Evolutionary conservation across 495 filamentous ascomycete genomes (phyloP).

Genomic region (Bryoglossum gracile): DNA sequence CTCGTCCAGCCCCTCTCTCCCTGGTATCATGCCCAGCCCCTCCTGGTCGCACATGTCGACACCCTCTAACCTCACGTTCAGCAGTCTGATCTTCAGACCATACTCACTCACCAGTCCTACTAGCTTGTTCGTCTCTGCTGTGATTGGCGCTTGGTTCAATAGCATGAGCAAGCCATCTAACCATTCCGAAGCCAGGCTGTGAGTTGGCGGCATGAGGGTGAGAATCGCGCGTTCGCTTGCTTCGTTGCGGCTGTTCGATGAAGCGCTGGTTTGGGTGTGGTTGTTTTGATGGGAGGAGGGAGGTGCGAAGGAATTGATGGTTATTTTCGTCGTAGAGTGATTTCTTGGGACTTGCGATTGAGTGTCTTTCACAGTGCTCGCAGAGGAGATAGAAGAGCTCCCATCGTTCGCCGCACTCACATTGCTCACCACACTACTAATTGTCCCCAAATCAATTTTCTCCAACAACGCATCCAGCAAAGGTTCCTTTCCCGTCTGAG

Average conservation of each 20-base stretch:
- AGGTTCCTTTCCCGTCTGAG: slow-evolving; percentile 55
- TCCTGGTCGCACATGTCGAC: slow-evolving; percentile 18
- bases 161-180: slow-evolving; percentile 93
- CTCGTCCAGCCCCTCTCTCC: slow-evolving; percentile 55
- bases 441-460: slow-evolving; percentile 82
- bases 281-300: slow-evolving; percentile 16
- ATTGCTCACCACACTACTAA: slow-evolving; percentile 91
- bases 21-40: slow-evolving; percentile 44
- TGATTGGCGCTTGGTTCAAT: slow-evolving; percentile 90
- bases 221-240: slow-evolving; percentile 52
- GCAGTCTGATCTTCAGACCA: slow-evolving; percentile 82
- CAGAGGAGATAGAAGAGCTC: slow-evolving; percentile 29
- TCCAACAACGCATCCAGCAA: slow-evolving; percentile 66
- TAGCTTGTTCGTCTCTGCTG: slow-evolving; percentile 86
- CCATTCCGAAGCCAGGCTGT: slow-evolving; percentile 90
- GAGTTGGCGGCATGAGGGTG: slow-evolving; percentile 71
- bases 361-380: slow-evolving; percentile 49
- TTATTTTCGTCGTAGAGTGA: slow-evolving; percentile 74
- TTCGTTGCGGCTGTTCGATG: slow-evolving; percentile 4
- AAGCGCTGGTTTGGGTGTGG: slow-evolving; percentile 14
- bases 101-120: slow-evolving; percentile 81
- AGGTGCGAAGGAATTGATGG: slow-evolving; percentile 68
- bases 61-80: slow-evolving; percentile 76
- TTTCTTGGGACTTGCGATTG: slow-evolving; percentile 24
- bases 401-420: slow-evolving; percentile 49